phyloP scores from a whole-genome alignment of 148 eudicot species.

The Mesembryanthemum crystallinum region DNA sequence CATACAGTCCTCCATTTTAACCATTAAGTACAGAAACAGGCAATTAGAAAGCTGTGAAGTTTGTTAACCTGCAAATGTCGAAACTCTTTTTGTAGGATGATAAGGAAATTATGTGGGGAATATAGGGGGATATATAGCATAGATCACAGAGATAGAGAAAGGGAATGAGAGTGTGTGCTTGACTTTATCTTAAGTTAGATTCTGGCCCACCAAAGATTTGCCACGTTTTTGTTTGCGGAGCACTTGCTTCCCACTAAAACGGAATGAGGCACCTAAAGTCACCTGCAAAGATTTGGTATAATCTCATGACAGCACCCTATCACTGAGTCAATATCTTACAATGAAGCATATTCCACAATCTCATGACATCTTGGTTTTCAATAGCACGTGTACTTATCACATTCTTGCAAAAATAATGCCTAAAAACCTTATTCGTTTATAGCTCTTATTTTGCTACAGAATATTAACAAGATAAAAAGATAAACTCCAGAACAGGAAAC shows the following conservation, averaged over 20 bases:
- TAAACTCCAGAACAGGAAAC: too few species aligned
- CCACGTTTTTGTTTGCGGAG: slow-evolving; percentile 21
- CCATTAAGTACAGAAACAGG: not conserved
- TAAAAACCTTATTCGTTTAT: not conserved
- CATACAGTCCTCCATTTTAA: slow-evolving; percentile 26
- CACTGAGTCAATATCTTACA: slow-evolving; percentile 10
- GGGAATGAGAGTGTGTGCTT: slow-evolving; percentile 8
- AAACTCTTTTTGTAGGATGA: not conserved
- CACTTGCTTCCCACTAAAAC: slow-evolving; percentile 30
- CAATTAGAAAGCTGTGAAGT: not conserved
- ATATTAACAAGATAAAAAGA: too few species aligned
- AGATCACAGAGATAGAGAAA: not conserved
- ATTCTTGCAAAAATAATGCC: slow-evolving; percentile 1
- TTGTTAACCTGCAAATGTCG: not conserved
- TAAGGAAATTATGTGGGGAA: not conserved
- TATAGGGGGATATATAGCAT: not conserved
- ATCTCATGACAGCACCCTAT: slow-evolving; percentile 9
- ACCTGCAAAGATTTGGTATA: slow-evolving; percentile 12
- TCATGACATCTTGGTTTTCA: not conserved
- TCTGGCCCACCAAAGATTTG: not conserved
- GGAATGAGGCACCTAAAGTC: not conserved
- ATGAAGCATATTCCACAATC: slow-evolving; percentile 17
- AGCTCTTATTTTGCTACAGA: too few species aligned
- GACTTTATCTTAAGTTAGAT: not conserved
- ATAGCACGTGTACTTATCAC: not conserved